phyloP scores from a whole-genome alignment of 306 rosid genomes.

The Malus asiatica region DNA sequence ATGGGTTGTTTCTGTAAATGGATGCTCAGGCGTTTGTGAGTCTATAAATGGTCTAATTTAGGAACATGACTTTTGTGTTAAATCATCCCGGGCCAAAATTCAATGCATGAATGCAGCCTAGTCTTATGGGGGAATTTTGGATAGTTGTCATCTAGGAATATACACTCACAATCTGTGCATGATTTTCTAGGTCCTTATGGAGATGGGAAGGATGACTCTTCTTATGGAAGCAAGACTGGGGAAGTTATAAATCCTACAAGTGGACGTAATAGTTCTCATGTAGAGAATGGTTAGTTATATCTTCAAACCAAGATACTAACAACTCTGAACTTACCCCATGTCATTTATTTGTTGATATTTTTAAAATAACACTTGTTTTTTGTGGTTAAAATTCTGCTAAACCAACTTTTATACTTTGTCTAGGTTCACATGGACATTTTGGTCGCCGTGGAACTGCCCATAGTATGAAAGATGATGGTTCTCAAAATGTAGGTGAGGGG shows the following conservation, averaged over 20 bases:
- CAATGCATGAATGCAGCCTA: conserved; percentile 3
- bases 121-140: background rate
- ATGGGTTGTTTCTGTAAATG: background rate
- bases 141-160: background rate
- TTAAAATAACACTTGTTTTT: background rate
- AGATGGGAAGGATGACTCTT: conserved; percentile 38
- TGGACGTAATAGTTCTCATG: conserved; percentile 43
- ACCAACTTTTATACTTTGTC: conserved; percentile 1
- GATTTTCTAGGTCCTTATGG: conserved; percentile 25
- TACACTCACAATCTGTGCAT: conserved; percentile 7
- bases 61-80: conserved; percentile 1
- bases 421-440: conserved; percentile 60
- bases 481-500: conserved; percentile 52
- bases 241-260: conserved; percentile 41
- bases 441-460: conserved; percentile 66
- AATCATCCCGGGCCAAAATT: conserved; percentile 3
- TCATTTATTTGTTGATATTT: background rate
- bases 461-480: conserved; percentile 53
- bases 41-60: background rate
- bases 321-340: background rate
- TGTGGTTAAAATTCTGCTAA: background rate
- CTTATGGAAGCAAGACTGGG: conserved; percentile 41
- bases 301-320: background rate
- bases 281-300: conserved; percentile 48
- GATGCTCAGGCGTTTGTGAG: conserved; percentile 4